Base-by-base conservation (phyloP, 768 basidiomycete species). In the Thelephora aurantiotincta region DNA sequence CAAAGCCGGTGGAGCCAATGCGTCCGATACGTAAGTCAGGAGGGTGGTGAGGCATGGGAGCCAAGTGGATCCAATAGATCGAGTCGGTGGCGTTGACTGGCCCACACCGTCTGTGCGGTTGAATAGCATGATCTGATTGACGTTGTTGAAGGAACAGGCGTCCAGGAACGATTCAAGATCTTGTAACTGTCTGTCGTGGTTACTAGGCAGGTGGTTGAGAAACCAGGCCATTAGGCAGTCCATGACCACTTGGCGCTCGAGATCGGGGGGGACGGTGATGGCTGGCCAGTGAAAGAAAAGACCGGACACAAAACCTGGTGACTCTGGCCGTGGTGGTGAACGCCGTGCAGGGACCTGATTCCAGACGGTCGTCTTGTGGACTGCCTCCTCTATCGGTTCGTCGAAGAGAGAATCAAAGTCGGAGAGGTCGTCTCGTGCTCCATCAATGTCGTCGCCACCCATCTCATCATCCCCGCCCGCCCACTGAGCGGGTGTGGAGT, bases 81-180 rank as follows among this genome's bases (percentile, higher is more conserved):
- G 54, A 44, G 48, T 50, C n/a, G n/a, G 42, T 16, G 34, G 43
- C 33, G 51, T 51, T 11, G 55, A 52, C 4, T 43, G 20, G 34
- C 52, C 49, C 2, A 52, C 56, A 30, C 48, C 48, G 19, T 52
- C 45, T 23, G 63, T 58, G 35, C 80, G 73, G 38, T 78, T 78
- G 57, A 94, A 94, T 14, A 94, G 71, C 90, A 93, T 92, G 46
- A 83, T 74, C 61, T 93, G 90, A 57, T 94, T 87, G 43, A 75
- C 67, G 37, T 64, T 52, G 20, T 62, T 64, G 11, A 58, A 58
- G 9, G 55, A 57, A 56, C 83, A 84, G 59, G 81, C 45, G 73
- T 73, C 11, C 60, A 57, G 44, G 68, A 57, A 30, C 79, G 64
- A 0, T 62, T 72, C 80, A 2, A 87, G 70, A 0, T 84, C 84